Percentiles rank a stretch among this genome's conserved stretches.
These are phyloP conservation scores for Magnaporthiopsis rhizophila DNA, from an alignment of 2,329 filamentous ascomycete species.

Conservation along the genomic window DNA sequence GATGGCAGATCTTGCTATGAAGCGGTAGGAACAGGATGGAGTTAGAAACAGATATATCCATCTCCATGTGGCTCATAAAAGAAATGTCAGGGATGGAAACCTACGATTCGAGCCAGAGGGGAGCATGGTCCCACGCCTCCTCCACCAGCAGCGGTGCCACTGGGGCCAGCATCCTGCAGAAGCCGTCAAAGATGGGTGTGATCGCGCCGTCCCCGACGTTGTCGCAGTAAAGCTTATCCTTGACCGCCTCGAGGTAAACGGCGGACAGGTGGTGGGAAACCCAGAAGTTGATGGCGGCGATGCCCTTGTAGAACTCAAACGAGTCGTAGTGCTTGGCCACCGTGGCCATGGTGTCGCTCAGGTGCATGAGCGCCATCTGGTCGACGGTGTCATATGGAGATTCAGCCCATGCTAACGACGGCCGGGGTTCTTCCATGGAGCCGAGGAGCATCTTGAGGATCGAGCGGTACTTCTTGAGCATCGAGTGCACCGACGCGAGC, in stretches of 20 bases:
- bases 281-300: slow-evolving; percentile 70
- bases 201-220: slow-evolving; percentile 47
- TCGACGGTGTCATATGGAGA: slow-evolving; percentile 40
- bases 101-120: slow-evolving; percentile 48
- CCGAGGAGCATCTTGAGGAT: slow-evolving; percentile 89
- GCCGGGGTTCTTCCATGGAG: slow-evolving; percentile 36
- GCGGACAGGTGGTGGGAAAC: slow-evolving; percentile 76
- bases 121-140: slow-evolving; percentile 76
- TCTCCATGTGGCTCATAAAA: too few relatives aligned
- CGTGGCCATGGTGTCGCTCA: slow-evolving; percentile 55
- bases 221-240: slow-evolving; percentile 86
- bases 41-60: too few relatives aligned
- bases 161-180: slow-evolving; percentile 73
- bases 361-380: slow-evolving; percentile 68
- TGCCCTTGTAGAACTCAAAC: slow-evolving; percentile 76
- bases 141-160: slow-evolving; percentile 78
- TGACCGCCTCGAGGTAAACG: slow-evolving; percentile 88
- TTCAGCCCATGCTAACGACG: neutral
- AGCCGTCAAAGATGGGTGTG: slow-evolving; percentile 59
- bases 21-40: neutral
- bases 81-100: neutral
- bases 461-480: slow-evolving; percentile 78
- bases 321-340: slow-evolving; percentile 59
- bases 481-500: slow-evolving; percentile 66
- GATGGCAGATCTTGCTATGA: slow-evolving; percentile 24